Percentiles rank a stretch among this genome's conserved stretches.
phyloP scores from a whole-genome alignment of 2,329 filamentous ascomycete genomes.

The Hymenoscyphus fraxineus region DNA sequence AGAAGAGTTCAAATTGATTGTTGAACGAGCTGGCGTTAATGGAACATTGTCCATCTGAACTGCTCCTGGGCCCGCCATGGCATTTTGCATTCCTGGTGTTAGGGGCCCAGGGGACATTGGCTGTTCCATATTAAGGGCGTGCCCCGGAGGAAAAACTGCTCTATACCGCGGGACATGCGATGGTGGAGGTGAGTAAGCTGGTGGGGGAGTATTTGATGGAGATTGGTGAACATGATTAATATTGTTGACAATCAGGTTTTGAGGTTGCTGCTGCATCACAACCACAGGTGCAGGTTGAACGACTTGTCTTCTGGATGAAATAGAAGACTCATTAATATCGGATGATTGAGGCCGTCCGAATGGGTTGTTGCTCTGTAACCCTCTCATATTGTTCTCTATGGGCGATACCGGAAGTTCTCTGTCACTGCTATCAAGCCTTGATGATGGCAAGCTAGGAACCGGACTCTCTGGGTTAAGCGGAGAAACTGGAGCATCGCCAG shows the following conservation, averaged over 20 bases:
- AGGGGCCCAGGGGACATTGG: constrained; percentile 58
- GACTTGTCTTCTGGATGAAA: constrained; percentile 11
- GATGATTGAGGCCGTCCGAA: constrained; percentile 22
- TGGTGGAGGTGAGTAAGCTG: constrained; percentile 33
- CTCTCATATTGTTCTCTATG: constrained; percentile 15
- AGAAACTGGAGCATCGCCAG: constrained; percentile 13
- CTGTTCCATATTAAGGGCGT: constrained; percentile 42
- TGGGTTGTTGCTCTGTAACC: constrained; percentile 26
- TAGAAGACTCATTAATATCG: constrained; percentile 14
- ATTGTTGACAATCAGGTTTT: constrained; percentile 1
- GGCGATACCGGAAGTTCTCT: constrained; percentile 20
- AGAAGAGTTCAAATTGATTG: constrained; percentile 33
- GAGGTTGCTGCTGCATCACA: constrained; percentile 10
- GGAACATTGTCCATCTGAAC: constrained; percentile 59
- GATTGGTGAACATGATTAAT: constrained; percentile 12
- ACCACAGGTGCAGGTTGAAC: constrained; percentile 12
- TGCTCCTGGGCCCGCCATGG: constrained; percentile 59
- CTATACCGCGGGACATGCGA: constrained; percentile 42
- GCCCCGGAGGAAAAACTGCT: constrained; percentile 55
- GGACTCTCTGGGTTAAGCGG: constrained; percentile 14
- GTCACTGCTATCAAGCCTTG: constrained; percentile 12
- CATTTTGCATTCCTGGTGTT: constrained; percentile 58
- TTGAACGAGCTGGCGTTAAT: constrained; percentile 41
- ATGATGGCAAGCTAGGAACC: constrained; percentile 6
- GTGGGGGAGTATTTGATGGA: constrained; percentile 22